These are phyloP conservation scores for Penicillium turbatum DNA, from an alignment of 495 filamentous ascomycete genomes.

Conservation along the genomic window DNA sequence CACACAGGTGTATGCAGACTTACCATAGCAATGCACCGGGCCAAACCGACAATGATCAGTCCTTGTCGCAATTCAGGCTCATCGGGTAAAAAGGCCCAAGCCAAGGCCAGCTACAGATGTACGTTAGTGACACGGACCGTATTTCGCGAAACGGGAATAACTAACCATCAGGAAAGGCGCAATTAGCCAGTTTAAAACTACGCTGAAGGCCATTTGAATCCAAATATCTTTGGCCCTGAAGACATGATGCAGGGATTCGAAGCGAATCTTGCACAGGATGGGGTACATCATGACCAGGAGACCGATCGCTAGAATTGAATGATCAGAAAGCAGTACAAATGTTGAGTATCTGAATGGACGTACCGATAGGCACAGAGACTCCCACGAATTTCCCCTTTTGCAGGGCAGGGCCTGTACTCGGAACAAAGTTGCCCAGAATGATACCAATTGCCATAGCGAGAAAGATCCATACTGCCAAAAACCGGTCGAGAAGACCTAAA, in stretches of 20 bases:
- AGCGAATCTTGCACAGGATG: slow-evolving; percentile 88
- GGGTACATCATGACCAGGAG: slow-evolving; percentile 95
- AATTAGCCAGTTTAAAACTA: slow-evolving; percentile 86
- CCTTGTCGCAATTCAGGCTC: slow-evolving; percentile 62
- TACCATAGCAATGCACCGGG: slow-evolving; percentile 81
- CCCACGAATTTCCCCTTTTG: slow-evolving; percentile 69
- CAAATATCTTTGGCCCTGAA: slow-evolving; percentile 61
- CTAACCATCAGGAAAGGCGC: slow-evolving; percentile 83
- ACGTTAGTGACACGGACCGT: neutral
- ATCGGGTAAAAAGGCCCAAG: slow-evolving; percentile 82
- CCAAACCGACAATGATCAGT: slow-evolving; percentile 71
- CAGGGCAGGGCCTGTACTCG: slow-evolving; percentile 55
- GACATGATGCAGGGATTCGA: slow-evolving; percentile 69
- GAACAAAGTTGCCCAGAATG: slow-evolving; percentile 75
- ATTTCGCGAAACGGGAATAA: neutral
- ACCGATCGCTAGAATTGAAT: slow-evolving; percentile 56
- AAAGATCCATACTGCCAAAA: slow-evolving; percentile 82
- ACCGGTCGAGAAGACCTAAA: slow-evolving; percentile 67
- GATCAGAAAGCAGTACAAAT: neutral
- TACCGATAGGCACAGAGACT: slow-evolving; percentile 79
- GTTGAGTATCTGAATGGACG: slow-evolving; percentile 11
- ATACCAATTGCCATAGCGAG: slow-evolving; percentile 81
- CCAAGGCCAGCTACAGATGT: slow-evolving; percentile 48
- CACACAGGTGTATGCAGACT: slow-evolving; percentile 2
- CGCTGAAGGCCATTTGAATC: slow-evolving; percentile 74